phyloP scores from a whole-genome alignment of 139 green algal genomes.

The Nannochloris sp. region DNA sequence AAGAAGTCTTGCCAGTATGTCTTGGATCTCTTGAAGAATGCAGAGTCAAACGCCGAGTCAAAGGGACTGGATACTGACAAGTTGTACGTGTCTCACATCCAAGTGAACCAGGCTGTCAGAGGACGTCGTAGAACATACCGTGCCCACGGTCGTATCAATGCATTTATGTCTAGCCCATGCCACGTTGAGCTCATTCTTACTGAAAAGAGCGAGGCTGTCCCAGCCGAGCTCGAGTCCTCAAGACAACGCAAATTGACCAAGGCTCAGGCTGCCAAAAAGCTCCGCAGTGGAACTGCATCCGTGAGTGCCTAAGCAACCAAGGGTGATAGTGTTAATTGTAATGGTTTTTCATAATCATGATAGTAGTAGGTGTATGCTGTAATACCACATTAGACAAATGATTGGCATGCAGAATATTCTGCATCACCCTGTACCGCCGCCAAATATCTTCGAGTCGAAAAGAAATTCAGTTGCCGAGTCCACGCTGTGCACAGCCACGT shows the following conservation, averaged over 20 bases:
- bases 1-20: conserved; percentile 92
- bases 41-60: conserved; percentile 94
- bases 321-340: background rate
- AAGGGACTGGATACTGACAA: conserved; percentile 95
- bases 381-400: background rate
- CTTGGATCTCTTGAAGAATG: conserved; percentile 95
- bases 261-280: conserved; percentile 48
- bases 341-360: background rate
- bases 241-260: conserved; percentile 53
- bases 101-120: conserved; percentile 94
- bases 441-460: no score
- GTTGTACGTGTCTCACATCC: conserved; percentile 88
- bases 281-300: conserved; percentile 52
- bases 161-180: conserved; percentile 95
- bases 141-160: conserved; percentile 95
- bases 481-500: no score
- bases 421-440: no score
- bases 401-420: no score
- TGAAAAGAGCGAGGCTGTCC: conserved; percentile 73
- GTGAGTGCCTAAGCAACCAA: conserved; percentile 37
- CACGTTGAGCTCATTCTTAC: conserved; percentile 94
- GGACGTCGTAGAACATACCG: conserved; percentile 93
- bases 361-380: background rate
- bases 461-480: no score
- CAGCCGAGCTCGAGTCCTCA: conserved; percentile 49